These are phyloP conservation scores for Dimocarpus longan DNA, from an alignment of 345 rosid genomes.

Conservation along the genomic window DNA sequence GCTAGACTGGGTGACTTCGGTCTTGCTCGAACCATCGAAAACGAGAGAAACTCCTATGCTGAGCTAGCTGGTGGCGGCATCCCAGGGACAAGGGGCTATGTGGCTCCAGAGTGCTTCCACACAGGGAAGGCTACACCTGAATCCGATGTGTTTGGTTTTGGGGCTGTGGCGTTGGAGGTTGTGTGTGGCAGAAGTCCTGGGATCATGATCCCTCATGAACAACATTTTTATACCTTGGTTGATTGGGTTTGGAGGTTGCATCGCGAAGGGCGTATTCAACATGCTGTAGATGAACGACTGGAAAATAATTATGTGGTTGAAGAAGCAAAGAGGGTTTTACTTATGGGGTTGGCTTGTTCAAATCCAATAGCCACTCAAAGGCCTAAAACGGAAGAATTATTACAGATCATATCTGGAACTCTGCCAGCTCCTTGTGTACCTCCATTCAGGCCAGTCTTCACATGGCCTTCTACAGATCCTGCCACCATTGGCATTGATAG, in stretches of 20 bases:
- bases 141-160: conserved; percentile 52
- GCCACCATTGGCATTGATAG: not conserved
- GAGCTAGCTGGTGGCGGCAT: conserved; percentile 33
- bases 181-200: conserved; percentile 38
- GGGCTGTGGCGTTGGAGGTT: conserved; percentile 49
- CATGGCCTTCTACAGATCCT: conserved; percentile 33
- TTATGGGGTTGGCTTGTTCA: conserved; percentile 52
- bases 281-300: conserved; percentile 43
- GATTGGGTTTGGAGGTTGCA: conserved; percentile 54
- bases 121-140: conserved; percentile 44
- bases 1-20: conserved; percentile 50
- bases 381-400: conserved; percentile 33
- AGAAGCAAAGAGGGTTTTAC: conserved; percentile 39
- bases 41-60: conserved; percentile 42
- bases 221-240: conserved; percentile 30
- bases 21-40: conserved; percentile 43
- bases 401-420: conserved; percentile 42
- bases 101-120: conserved; percentile 54
- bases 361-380: conserved; percentile 40
- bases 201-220: conserved; percentile 28
- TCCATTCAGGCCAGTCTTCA: conserved; percentile 42
- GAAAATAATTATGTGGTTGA: conserved; percentile 18
- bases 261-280: conserved; percentile 36
- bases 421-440: conserved; percentile 40
- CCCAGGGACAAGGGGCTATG: conserved; percentile 43